Conservation (phyloP, 2,329 filamentous ascomycete species). For the Sphaerulina vaccinii region DNA sequence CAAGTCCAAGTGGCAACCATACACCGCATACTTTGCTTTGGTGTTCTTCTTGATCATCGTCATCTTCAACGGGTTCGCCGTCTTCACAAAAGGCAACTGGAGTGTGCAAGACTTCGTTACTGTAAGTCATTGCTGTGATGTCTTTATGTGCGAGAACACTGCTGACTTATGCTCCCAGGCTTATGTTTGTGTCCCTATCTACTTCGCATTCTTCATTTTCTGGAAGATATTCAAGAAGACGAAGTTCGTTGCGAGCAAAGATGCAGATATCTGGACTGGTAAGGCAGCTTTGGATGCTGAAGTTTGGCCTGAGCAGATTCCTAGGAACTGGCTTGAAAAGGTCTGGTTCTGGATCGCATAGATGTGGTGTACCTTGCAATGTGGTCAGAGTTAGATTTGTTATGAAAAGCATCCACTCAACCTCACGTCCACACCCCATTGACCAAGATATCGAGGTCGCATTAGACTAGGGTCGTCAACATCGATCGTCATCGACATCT, state of each 20-base stretch:
- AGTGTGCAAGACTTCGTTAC: slow-evolving; percentile 51
- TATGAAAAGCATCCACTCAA: too few species aligned
- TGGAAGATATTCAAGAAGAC: slow-evolving; percentile 69
- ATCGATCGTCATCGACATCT: too few species aligned
- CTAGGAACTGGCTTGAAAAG: slow-evolving; percentile 47
- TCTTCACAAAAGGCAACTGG: slow-evolving; percentile 54
- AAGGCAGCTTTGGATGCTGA: slow-evolving; percentile 50
- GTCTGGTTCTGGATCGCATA: slow-evolving; percentile 52
- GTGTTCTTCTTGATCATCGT: too few species aligned
- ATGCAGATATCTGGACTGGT: slow-evolving; percentile 50
- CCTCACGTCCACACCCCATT: too few species aligned
- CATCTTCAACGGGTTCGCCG: slow-evolving; percentile 62
- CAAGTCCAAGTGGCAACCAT: too few species aligned
- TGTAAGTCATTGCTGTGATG: too few species aligned
- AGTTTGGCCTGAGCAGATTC: slow-evolving; percentile 45
- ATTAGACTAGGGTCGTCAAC: too few species aligned
- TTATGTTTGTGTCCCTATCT: slow-evolving; percentile 33
- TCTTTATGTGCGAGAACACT: too few species aligned
- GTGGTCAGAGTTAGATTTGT: too few species aligned
- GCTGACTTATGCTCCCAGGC: too few species aligned
- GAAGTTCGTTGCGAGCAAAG: slow-evolving; percentile 44
- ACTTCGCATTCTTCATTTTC: slow-evolving; percentile 52
- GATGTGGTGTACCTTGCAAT: too few species aligned
- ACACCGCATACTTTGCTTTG: slow-evolving; percentile 60
- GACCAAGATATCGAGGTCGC: too few species aligned